Evolutionary conservation across 768 basidiomycete genomes (phyloP), one percentile per base, ranked within the genome.

Genomic region (Termitomyces bulborhizus): DNA sequence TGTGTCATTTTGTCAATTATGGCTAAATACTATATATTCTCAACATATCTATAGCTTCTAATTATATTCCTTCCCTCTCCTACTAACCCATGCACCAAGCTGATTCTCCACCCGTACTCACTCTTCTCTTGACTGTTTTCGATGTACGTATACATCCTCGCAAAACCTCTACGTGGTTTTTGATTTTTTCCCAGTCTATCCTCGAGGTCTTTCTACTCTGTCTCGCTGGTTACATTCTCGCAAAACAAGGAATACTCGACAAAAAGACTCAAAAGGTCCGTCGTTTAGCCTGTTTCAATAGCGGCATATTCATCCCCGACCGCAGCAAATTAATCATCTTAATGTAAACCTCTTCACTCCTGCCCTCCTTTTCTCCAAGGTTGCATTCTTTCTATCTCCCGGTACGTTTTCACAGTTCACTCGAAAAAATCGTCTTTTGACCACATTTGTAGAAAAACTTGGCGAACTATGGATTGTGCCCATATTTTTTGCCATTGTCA

Each of bases 261-360:
- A 93, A 93, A 66, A 81, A 81, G 57, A 92, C 90, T 0, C 94
- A 95, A 71, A 91, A 90, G 78, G 92, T 91, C 37, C 11, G 77
- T 66, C 9, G 29, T 6, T 24, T 41, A 0, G 8, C 8, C 31
- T 9, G 8, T 9, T 9, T 32, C 1, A 8, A 9, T 9, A 32
- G 31, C 21, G 21, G 21, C 5, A 31, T 8, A 32, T 9, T 32
- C 31, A 32, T 9, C 31, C 8, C 9, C 31, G 29, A 29, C 49
- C n/a, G 15, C 63, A 90, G 88, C 81, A 84, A 80, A 72, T 92
- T 18, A 93, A 92, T 63, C 76, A 81, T 21, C 72, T 96, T 51
- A 96, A 95, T 68, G 84, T 96, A 24, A 88, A 88, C 0, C 81
- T 98, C 32, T 97, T 98, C 72, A 92, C 90, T 0, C 89, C 90